Conservation (phyloP, 1,139 yeast genomes). For the Yamadazyma songkhlaensis region DNA sequence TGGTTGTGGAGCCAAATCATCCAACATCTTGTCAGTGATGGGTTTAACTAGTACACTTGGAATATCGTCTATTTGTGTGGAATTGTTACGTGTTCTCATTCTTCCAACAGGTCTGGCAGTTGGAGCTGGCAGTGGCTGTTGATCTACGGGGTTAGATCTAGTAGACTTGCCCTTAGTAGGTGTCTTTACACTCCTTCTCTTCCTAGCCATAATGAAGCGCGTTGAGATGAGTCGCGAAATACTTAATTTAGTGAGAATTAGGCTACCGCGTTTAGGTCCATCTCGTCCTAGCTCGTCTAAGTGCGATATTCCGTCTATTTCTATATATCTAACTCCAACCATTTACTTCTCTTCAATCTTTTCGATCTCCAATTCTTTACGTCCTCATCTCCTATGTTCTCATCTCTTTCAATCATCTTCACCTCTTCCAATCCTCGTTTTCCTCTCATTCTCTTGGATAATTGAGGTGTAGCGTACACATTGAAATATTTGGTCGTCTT, state of each 20-base stretch:
- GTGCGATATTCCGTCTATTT: no score
- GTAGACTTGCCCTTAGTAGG: no score
- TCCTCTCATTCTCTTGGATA: constrained; percentile 40
- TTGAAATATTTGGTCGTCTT: constrained; percentile 40
- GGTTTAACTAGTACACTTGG: neutral
- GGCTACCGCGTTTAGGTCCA: no score
- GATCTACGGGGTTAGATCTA: no score
- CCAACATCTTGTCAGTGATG: constrained; percentile 4
- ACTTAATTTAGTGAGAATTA: no score
- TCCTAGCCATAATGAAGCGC: no score
- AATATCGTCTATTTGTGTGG: constrained; percentile 1
- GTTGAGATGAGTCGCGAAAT: no score
- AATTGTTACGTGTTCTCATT: neutral
- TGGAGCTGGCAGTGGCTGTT: no score
- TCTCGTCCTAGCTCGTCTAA: no score
- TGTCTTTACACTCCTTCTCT: no score
- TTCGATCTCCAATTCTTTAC: constrained; percentile 10
- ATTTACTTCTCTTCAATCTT: constrained; percentile 16
- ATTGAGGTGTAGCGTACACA: constrained; percentile 42
- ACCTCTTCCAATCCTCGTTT: constrained; percentile 27
- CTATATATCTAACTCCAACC: constrained; percentile 19
- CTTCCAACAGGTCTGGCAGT: no score
- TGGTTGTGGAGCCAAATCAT: neutral
- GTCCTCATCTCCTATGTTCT: constrained; percentile 9
- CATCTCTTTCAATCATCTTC: constrained; percentile 6